Evolutionary conservation across 441 rosid species (phyloP), one percentile per base, ranked within the genome.

Genomic region (Erodium texanum): DNA sequence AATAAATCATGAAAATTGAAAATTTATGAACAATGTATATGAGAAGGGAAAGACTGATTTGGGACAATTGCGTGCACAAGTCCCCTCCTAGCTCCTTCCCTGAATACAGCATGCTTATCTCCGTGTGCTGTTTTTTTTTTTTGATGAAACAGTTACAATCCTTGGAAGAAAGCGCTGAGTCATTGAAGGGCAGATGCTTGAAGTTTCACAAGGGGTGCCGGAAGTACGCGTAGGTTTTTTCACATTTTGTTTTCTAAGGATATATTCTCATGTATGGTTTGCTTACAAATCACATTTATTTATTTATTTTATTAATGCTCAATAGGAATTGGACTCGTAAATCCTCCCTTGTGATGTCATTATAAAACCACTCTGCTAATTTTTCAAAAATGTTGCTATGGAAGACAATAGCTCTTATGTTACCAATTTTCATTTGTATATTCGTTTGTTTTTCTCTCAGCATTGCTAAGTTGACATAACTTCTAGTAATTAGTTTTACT

Each of bases 191-290:
- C 5, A 45, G 72, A 69, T 62, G 72, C 62, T 24, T 70, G 20
- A 70, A 70, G 59, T 63, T 70, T 20, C 41, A 62, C 38, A 70
- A 70, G 62, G 72, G 66, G 12, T 69, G 72, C 11, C 72, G 71
- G 24, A 68, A 68, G 34, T 68, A 68, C 20, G 36, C 62, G 71
- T 69, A 69, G 61, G 71, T 61, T n/a, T 50, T 48, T 48, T 38
- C 45, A 1, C 8, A 16, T 15, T 48, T 48, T 15, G 43, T 36
- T 27, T 27, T 27, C 9, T 48, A 48, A 12, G 12, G 18, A 14
- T 12, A 48, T 48, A 48, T 48, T 48, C 54, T 48, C 16, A 15
- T 36, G 43, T 8, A 36, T 36, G 43, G 43, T 8, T 36, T 36
- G 43, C 43, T 36, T 48, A 48, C 16, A 48, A 48, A 48, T 48